phyloP scores from a whole-genome alignment of 495 filamentous ascomycete species.

The Lasiosphaeria hispida region DNA sequence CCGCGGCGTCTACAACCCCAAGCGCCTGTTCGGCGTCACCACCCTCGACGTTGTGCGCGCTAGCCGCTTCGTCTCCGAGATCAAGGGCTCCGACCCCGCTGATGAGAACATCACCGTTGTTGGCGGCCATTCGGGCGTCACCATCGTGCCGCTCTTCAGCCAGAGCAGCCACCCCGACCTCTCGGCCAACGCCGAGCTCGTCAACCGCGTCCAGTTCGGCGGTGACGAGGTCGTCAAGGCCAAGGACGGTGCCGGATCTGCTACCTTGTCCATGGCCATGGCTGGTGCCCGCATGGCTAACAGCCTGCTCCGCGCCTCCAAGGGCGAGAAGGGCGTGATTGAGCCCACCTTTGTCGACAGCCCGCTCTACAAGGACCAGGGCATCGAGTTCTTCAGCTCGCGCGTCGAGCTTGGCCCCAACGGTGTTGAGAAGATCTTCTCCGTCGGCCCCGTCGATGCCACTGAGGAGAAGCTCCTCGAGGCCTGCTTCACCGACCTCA shows the following conservation, averaged over 20 bases:
- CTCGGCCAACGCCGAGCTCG: conserved; percentile 68
- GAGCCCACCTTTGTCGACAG: conserved; percentile 97
- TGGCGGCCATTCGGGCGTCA: conserved; percentile 95
- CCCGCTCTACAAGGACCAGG: conserved; percentile 96
- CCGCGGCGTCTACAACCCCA: conserved; percentile 93
- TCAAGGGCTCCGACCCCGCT: conserved; percentile 84
- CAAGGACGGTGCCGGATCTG: conserved; percentile 97
- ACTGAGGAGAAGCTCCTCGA: conserved; percentile 89
- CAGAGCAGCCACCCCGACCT: conserved; percentile 87
- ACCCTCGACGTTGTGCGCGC: conserved; percentile 98
- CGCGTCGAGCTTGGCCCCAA: conserved; percentile 92
- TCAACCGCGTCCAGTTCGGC: conserved; percentile 97
- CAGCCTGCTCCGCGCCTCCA: conserved; percentile 83
- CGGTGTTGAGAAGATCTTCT: conserved; percentile 89
- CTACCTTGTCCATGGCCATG: conserved; percentile 98
- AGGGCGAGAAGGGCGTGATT: conserved; percentile 91
- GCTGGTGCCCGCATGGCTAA: conserved; percentile 97
- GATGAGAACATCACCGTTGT: conserved; percentile 93
- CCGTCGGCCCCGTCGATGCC: conserved; percentile 75
- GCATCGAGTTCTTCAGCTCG: conserved; percentile 92
- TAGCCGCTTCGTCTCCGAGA: conserved; percentile 90
- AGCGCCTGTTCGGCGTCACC: conserved; percentile 97
- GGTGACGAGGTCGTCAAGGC: conserved; percentile 99
- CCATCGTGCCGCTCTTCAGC: conserved; percentile 95
- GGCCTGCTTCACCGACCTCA: conserved; percentile 78